Evolutionary conservation across 495 filamentous ascomycete species (phyloP).

Genomic region (Aeminium ludgeri): DNA sequence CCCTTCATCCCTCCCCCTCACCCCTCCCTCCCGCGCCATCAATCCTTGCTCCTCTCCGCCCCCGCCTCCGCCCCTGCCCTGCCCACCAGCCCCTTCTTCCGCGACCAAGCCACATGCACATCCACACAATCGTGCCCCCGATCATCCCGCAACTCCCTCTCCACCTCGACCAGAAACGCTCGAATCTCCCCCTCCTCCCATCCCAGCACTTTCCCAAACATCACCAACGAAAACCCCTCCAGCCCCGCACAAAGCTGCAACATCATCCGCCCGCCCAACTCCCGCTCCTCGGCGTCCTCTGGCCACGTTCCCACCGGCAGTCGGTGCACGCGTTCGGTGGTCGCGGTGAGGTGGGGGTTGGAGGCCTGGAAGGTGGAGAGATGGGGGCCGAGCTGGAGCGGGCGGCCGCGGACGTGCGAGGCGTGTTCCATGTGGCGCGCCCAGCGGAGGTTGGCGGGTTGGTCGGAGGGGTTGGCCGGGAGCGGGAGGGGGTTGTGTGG

Average conservation of each 20-base stretch:
- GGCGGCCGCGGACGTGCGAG: neutral
- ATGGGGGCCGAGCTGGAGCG: slow-evolving; percentile 1
- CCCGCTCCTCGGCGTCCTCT: slow-evolving; percentile 6
- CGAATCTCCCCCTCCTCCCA: neutral
- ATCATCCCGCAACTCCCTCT: slow-evolving; percentile 4
- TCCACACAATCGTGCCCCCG: too few relatives aligned
- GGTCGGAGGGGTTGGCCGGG: neutral
- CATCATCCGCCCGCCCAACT: slow-evolving; percentile 15
- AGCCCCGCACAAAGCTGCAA: slow-evolving; percentile 4
- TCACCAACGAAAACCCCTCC: slow-evolving; percentile 5
- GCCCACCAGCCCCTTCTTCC: too few relatives aligned
- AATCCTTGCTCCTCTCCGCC: too few relatives aligned
- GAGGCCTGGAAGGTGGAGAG: slow-evolving; percentile 8
- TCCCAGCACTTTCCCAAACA: slow-evolving; percentile 5
- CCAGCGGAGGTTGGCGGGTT: slow-evolving; percentile 3
- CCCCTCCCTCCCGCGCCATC: too few relatives aligned
- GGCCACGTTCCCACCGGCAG: slow-evolving; percentile 15
- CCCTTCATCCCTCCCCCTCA: too few relatives aligned
- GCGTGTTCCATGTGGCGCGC: slow-evolving; percentile 2
- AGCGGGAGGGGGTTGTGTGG: neutral
- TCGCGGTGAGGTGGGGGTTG: slow-evolving; percentile 8
- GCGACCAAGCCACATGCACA: too few relatives aligned
- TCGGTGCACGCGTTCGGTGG: slow-evolving; percentile 4
- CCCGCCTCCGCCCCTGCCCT: too few relatives aligned
- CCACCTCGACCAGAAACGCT: slow-evolving; percentile 2